Base-by-base conservation (phyloP, 2,329 filamentous ascomycete genomes). In the Xylariaceae sp. region DNA sequence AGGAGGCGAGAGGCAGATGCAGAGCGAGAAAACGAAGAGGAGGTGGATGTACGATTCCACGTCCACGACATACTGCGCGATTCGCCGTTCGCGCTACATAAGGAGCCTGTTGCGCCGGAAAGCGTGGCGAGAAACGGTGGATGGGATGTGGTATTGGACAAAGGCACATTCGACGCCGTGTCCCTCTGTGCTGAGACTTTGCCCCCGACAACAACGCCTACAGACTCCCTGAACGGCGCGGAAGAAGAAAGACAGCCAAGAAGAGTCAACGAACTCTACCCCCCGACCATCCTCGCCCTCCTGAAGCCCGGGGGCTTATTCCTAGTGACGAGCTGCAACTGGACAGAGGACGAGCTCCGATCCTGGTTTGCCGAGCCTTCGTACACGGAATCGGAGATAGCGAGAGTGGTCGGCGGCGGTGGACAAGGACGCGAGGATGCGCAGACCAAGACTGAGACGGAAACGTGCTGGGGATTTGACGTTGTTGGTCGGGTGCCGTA, bases 111-210 rank as follows among this genome's bases (percentile, higher is more conserved):
- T 1, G 49, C 47, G 42, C 36, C 51, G 1, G 42, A 47, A 17
- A 40, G 51, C 11, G 46, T 53, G 18, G 44, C 60, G 7, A 54
- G 42, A 31, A 45, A 41, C 22, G 19, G 17, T 0, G 88, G 88
- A 1, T 97, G 92, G 74, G 91, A 97, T 70, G 83, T 97, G 0
- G 87, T 97, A 0, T 80, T 97, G n/a, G 94, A 99, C 72, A 99
- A 99, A 73, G 94, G 94, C 42, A 99, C 94, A 1, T 99, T 97
- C 69, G 94, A 99, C 75, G 94, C 94, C 11, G 88, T 99, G 33
- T 91, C 86, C 45, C 75, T 97, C n/a, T 82, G 79, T 48, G 77
- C 78, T 51, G 83, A 85, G 59, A 69, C 66, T 2, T 16, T 53
- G 5, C 36, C 34, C 22, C 6, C 18, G n/a, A 9, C 38, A 16